Conservation (phyloP, 2,329 filamentous ascomycete species). For the Gyromitra esculenta region DNA sequence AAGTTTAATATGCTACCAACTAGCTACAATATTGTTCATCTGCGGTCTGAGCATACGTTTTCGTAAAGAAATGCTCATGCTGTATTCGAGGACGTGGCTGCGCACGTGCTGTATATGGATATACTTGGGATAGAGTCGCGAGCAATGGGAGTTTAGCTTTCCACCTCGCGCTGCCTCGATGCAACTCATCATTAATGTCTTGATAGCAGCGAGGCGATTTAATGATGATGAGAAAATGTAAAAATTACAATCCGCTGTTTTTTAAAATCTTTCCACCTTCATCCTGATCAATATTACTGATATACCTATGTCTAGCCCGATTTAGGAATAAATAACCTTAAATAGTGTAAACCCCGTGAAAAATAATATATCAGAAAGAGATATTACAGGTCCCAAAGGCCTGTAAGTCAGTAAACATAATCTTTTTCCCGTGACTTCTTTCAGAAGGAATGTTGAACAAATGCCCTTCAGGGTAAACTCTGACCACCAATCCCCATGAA, state of each 20-base stretch:
- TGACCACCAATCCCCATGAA: slow-evolving; percentile 10
- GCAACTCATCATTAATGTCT: background rate
- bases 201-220: background rate
- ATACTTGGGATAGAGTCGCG: no score
- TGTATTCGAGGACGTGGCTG: no score
- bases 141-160: no score
- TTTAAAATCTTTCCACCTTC: background rate
- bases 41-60: no score
- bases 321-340: background rate
- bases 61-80: no score
- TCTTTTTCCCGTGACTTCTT: slow-evolving; percentile 21
- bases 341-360: slow-evolving; percentile 8
- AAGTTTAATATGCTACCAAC: no score
- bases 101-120: no score
- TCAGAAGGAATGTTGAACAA: background rate
- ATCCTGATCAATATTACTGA: background rate
- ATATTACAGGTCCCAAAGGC: background rate
- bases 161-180: background rate
- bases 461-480: slow-evolving; percentile 24
- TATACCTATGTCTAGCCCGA: background rate
- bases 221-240: background rate
- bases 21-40: no score
- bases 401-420: background rate
- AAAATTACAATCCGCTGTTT: background rate
- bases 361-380: slow-evolving; percentile 2